Percentiles rank a stretch among this genome's conserved stretches.
Conservation (phyloP, 805 yeast genomes). For the Wickerhamiella azymoides region DNA sequence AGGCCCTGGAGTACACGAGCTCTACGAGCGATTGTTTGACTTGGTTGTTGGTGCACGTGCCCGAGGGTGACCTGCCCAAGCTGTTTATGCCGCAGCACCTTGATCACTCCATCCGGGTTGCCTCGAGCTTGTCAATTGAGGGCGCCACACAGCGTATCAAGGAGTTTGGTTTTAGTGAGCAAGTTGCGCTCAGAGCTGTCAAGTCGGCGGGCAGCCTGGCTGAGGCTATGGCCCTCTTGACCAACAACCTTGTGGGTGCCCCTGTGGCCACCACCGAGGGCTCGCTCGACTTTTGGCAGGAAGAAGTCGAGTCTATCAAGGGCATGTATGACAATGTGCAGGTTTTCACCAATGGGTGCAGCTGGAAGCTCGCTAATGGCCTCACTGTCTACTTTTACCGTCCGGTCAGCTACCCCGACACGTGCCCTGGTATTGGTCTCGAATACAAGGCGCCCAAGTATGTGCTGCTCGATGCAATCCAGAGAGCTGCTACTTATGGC, state of each 20-base stretch:
- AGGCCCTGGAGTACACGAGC: slow-evolving; percentile 45
- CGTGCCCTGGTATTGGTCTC: slow-evolving; percentile 56
- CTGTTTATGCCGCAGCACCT: slow-evolving; percentile 17
- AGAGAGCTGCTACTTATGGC: slow-evolving; percentile 23
- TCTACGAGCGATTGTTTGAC: slow-evolving; percentile 43
- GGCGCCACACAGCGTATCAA: slow-evolving; percentile 42
- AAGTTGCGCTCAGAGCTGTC: slow-evolving; percentile 42
- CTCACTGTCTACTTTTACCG: slow-evolving; percentile 28
- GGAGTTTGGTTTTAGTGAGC: slow-evolving; percentile 58
- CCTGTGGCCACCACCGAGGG: slow-evolving; percentile 5
- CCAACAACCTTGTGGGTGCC: slow-evolving; percentile 18
- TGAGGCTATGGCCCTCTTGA: slow-evolving; percentile 33
- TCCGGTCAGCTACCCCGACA: slow-evolving; percentile 45
- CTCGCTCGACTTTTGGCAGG: slow-evolving; percentile 42
- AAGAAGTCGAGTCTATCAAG: slow-evolving; percentile 56
- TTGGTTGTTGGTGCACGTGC: slow-evolving; percentile 77
- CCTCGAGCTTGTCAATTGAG: slow-evolving; percentile 28
- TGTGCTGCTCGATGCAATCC: slow-evolving; percentile 24
- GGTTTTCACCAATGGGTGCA: slow-evolving; percentile 6
- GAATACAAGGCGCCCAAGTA: slow-evolving; percentile 27
- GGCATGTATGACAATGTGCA: slow-evolving; percentile 39
- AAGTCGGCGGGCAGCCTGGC: slow-evolving; percentile 17
- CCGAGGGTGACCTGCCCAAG: slow-evolving; percentile 83
- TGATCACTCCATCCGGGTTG: slow-evolving; percentile 3
- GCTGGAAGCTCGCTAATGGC: slow-evolving; percentile 7